Evolutionary conservation across 2,329 filamentous ascomycete genomes (phyloP).

Genomic region (Pezicula radicicola): DNA sequence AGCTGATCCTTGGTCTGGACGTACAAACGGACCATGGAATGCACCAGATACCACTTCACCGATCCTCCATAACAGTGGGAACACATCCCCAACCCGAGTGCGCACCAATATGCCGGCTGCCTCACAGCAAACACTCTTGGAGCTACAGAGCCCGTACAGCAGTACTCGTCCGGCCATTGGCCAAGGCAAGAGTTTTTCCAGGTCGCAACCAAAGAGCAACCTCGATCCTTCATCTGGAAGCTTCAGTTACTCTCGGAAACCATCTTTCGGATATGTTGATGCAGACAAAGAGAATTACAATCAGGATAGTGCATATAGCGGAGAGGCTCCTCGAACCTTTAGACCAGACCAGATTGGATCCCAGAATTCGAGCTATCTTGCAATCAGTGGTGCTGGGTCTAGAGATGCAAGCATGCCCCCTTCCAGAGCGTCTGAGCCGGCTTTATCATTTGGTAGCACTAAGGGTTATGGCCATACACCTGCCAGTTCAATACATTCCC

Average conservation of each 20-base stretch:
- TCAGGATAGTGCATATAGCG: slow-evolving; percentile 20
- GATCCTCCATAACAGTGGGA: slow-evolving; percentile 41
- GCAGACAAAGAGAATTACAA: slow-evolving; percentile 26
- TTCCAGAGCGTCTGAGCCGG: slow-evolving; percentile 50
- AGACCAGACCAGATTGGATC: slow-evolving; percentile 26
- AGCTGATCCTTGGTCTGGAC: slow-evolving; percentile 57
- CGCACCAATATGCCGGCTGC: slow-evolving; percentile 43
- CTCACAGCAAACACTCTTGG: slow-evolving; percentile 32
- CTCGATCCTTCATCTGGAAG: slow-evolving; percentile 43
- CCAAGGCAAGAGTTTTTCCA: slow-evolving; percentile 31
- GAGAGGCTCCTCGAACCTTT: slow-evolving; percentile 18
- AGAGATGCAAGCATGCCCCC: slow-evolving; percentile 54
- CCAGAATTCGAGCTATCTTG: slow-evolving; percentile 45
- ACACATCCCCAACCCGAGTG: slow-evolving; percentile 56
- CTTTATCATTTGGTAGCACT: slow-evolving; percentile 21
- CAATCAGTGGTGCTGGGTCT: slow-evolving; percentile 41
- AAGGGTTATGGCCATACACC: slow-evolving; percentile 33
- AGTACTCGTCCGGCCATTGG: slow-evolving; percentile 42
- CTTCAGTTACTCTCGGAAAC: slow-evolving; percentile 33
- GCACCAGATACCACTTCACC: slow-evolving; percentile 42
- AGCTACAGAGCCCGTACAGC: slow-evolving; percentile 38
- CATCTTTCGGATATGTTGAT: slow-evolving; percentile 21
- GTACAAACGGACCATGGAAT: slow-evolving; percentile 57
- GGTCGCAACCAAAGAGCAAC: slow-evolving; percentile 34
- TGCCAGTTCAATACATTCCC: slow-evolving; percentile 44